Base-by-base conservation (phyloP, 768 basidiomycete species). In the Paxillus involutus region DNA sequence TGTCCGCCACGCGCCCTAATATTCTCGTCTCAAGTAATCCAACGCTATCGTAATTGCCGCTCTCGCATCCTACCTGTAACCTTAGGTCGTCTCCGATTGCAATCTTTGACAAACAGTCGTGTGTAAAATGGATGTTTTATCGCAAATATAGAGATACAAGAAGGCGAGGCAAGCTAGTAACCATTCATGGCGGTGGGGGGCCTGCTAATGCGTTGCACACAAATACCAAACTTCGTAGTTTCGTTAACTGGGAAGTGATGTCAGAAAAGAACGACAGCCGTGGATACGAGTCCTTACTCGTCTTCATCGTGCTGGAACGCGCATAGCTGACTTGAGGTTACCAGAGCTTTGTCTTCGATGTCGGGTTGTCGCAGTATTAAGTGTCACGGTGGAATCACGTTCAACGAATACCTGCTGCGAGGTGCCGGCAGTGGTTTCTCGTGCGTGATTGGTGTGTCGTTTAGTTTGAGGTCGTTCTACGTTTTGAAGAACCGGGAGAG, bases 271-370 rank as follows among this genome's bases (percentile, higher is more conserved):
- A 17, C 35, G 40, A 17, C 39, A 33, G 29, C 16, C 4, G 35
- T 44, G 26, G 14, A 14, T 9, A 29, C 13, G 9, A 37, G 16
- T 40, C 19, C 14, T 32, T 47, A 11, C 13, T 35, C 24, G 6
- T 41, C 51, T 33, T 72, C 58, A 75, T 63, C 75, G 73, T 32
- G 67, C 59, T 52, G 66, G 51, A 17, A 63, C 60, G 35, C 74
- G 73, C 63, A 71, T 61, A 40, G 70, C 66, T 33, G 69, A 75
- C 47, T 72, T 78, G 60, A 73, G 65, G 47, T 64, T 73, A 35
- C 62, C 49, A 40, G 64, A 61, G 35, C 70, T 69, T 44, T 50
- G 70, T 48, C 63, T 70, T 35, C 66, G 68, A 52, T 63, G 69
- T 55, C 67, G 67, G 14, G 44, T 47, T 37, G 62, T 58, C n/a